These are phyloP conservation scores for Cladosporium velox DNA, from an alignment of 2,329 filamentous ascomycete species.

Conservation along the genomic window DNA sequence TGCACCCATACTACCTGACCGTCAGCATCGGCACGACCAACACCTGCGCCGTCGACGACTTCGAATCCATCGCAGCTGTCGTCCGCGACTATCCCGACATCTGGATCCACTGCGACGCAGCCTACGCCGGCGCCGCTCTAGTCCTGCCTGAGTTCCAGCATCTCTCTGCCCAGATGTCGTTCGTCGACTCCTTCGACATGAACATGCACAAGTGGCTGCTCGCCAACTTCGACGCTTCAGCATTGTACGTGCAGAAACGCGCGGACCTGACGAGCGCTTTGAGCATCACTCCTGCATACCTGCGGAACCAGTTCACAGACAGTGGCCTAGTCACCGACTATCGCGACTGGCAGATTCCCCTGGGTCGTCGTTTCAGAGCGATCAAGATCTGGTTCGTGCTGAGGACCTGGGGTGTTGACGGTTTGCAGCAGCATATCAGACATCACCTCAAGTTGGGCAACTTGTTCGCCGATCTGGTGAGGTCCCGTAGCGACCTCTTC, in stretches of 20 bases:
- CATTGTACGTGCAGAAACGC: conserved; percentile 75
- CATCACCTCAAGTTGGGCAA: conserved; percentile 70
- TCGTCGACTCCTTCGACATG: conserved; percentile 86
- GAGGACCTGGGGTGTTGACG: conserved; percentile 75
- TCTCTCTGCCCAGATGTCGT: conserved; percentile 60
- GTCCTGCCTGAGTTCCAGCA: conserved; percentile 78
- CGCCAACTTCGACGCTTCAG: conserved; percentile 85
- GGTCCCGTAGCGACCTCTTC: conserved; percentile 67
- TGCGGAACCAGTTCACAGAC: conserved; percentile 79
- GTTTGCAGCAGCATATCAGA: conserved; percentile 72
- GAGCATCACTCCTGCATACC: conserved; percentile 76
- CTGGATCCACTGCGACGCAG: conserved; percentile 93
- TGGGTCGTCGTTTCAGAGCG: conserved; percentile 82
- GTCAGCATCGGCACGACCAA: conserved; percentile 83
- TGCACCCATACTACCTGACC: conserved; percentile 85
- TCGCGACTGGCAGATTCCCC: conserved; percentile 94
- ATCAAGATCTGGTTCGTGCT: conserved; percentile 97
- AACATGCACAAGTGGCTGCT: conserved; percentile 99
- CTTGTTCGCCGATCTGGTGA: conserved; percentile 64
- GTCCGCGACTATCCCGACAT: conserved; percentile 59
- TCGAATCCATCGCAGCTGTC: conserved; percentile 66
- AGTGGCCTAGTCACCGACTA: conserved; percentile 88
- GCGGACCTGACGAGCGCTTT: conserved; percentile 77
- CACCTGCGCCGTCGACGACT: conserved; percentile 84
- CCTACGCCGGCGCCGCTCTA: conserved; percentile 85